A percentile compares a stretch with the other conserved stretches of the same genome.
Evolutionary conservation across 1,284 basidiomycete species (phyloP).

Genomic region (Omphalotus olearius): DNA sequence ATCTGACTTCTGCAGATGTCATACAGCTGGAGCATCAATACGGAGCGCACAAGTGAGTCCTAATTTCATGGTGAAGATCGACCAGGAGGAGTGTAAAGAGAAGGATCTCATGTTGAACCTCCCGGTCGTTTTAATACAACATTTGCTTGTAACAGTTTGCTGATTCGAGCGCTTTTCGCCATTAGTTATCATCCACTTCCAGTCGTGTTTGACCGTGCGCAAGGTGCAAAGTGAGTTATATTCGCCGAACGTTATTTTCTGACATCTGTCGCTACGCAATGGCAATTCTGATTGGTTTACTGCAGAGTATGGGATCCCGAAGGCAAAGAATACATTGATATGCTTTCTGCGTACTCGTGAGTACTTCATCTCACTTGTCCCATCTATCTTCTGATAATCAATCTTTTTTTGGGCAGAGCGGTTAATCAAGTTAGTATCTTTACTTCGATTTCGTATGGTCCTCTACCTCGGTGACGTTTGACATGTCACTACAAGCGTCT

Average conservation of each 20-base stretch:
- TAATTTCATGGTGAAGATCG: neutral
- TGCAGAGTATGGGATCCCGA: constrained; percentile 93
- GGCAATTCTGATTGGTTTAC: neutral
- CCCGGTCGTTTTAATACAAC: constrained; percentile 21
- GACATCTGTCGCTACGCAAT: neutral
- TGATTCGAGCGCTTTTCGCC: constrained; percentile 32
- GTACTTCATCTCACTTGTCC: constrained; percentile 28
- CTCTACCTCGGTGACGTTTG: constrained; percentile 7
- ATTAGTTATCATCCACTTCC: constrained; percentile 95
- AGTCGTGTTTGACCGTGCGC: constrained; percentile 88
- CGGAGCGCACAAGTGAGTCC: constrained; percentile 84
- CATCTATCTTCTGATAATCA: constrained; percentile 2
- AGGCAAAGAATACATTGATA: constrained; percentile 90
- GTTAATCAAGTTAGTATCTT: constrained; percentile 72
- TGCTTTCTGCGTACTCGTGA: constrained; percentile 96
- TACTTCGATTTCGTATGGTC: neutral
- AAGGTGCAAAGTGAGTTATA: constrained; percentile 78
- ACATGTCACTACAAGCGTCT: constrained; percentile 6
- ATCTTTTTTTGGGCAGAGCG: constrained; percentile 45
- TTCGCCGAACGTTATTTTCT: neutral
- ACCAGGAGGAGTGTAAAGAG: neutral
- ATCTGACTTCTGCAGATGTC: constrained; percentile 57
- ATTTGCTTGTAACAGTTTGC: constrained; percentile 10
- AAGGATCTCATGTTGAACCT: constrained; percentile 7
- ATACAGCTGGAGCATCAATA: constrained; percentile 82